Percentiles rank a stretch among this genome's conserved stretches.
These are phyloP conservation scores for Grammothele lineata DNA, from an alignment of 768 basidiomycete genomes.

Conservation along the genomic window DNA sequence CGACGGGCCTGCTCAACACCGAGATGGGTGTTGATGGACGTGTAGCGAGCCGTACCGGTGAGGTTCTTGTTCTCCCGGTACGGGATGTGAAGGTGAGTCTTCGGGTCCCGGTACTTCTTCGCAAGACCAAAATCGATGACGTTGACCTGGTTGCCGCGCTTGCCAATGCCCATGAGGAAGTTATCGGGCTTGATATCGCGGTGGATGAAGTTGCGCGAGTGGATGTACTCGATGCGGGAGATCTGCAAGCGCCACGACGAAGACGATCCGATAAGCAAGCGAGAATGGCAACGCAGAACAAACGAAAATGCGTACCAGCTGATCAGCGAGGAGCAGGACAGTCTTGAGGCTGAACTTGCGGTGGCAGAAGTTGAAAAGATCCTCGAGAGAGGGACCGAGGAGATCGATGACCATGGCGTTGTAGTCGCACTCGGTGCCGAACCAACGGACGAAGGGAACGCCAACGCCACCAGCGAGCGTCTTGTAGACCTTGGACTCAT, in stretches of 20 bases:
- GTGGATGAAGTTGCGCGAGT: conserved; percentile 97
- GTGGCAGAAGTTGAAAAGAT: conserved; percentile 93
- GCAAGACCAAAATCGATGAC: conserved; percentile 98
- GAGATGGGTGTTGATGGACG: conserved; percentile 97
- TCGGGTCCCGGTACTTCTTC: conserved; percentile 99
- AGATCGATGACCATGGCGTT: conserved; percentile 99
- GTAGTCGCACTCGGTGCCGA: conserved; percentile 95
- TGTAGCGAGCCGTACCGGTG: conserved; percentile 98
- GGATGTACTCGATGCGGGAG: conserved; percentile 98
- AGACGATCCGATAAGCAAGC: conserved; percentile 13
- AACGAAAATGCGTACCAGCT: conserved; percentile 78
- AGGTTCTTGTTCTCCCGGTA: conserved; percentile 99
- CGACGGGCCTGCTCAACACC: conserved; percentile 98
- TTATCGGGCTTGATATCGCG: conserved; percentile 99
- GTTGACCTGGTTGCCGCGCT: conserved; percentile 99
- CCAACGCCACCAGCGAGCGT: conserved; percentile 99
- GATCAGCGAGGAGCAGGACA: conserved; percentile 92
- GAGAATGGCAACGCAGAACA: too few relatives aligned
- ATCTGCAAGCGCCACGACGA: conserved; percentile 65
- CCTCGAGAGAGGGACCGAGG: conserved; percentile 87
- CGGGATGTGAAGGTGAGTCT: conserved; percentile 99
- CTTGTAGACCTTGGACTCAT: conserved; percentile 94
- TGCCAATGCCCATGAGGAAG: conserved; percentile 99
- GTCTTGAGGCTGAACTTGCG: conserved; percentile 98
- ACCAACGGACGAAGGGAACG: conserved; percentile 97